phyloP scores from a whole-genome alignment of 176 grass and related monocot species.

The Carex kokanica region DNA sequence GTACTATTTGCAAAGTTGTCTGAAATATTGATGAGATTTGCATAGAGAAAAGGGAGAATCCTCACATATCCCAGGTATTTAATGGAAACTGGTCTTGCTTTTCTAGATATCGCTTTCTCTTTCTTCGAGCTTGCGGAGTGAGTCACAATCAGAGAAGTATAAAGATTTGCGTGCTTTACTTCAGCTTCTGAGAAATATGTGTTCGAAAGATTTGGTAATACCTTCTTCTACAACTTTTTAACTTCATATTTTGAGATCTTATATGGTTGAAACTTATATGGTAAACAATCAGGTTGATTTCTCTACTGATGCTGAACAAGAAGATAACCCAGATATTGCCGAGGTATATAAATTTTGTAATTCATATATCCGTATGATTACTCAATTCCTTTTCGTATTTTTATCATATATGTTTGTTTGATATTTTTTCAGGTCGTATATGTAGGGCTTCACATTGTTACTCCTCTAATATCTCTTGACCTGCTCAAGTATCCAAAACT shows the following conservation, averaged over 20 bases:
- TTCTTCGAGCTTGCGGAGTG: conserved; percentile 75
- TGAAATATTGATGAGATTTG: not conserved
- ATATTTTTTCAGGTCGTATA: conserved; percentile 80
- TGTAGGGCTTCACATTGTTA: conserved; percentile 89
- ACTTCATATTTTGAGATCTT: conserved; percentile 10
- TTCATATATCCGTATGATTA: not conserved
- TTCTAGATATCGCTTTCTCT: conserved; percentile 75
- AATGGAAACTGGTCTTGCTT: not conserved
- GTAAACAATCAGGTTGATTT: conserved; percentile 81
- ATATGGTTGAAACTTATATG: conserved; percentile 27
- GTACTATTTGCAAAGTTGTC: not conserved
- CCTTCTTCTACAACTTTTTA: not conserved
- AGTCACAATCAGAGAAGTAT: conserved; percentile 92
- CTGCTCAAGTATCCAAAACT: conserved; percentile 99
- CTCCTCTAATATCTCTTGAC: conserved; percentile 95
- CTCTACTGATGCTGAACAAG: conserved; percentile 45
- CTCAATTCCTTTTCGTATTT: conserved; percentile 13
- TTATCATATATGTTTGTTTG: conserved; percentile 1
- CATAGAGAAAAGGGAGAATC: not conserved
- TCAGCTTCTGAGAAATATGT: conserved; percentile 94
- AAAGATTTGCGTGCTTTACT: conserved; percentile 97
- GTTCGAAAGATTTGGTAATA: conserved; percentile 93
- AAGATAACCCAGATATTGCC: conserved; percentile 78
- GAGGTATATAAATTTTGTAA: conserved; percentile 45
- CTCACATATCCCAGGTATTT: not conserved